These are phyloP conservation scores for Penicillium brevicompactum DNA, from an alignment of 2,329 filamentous ascomycete species.

Conservation along the genomic window DNA sequence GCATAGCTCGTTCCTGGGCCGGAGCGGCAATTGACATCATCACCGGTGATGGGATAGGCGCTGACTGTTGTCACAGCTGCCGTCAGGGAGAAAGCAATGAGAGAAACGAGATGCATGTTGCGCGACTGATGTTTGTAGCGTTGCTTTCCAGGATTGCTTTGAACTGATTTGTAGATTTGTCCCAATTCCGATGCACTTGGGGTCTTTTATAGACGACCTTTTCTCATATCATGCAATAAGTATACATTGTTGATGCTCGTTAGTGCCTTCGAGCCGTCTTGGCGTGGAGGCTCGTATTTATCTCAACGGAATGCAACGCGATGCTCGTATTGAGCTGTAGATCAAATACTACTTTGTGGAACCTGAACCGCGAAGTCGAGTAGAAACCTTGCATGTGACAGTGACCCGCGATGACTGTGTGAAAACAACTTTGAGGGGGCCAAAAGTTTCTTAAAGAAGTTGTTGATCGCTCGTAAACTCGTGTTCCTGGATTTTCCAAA, in stretches of 20 bases:
- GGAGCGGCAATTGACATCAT: constrained; percentile 24
- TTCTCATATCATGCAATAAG: not conserved
- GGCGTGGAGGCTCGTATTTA: not conserved
- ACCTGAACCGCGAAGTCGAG: not conserved
- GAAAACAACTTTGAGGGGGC: not conserved
- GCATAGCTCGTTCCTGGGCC: constrained; percentile 21
- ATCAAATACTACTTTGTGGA: not conserved
- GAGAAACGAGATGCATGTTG: constrained; percentile 6
- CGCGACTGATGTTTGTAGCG: not conserved
- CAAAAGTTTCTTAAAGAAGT: not conserved
- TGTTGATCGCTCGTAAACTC: not conserved
- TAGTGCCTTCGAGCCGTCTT: not conserved
- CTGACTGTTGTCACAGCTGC: constrained; percentile 10
- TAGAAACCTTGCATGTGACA: not conserved
- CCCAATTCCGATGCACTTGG: not conserved
- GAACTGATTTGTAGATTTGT: not conserved
- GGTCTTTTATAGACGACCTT: not conserved
- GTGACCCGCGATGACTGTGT: not conserved
- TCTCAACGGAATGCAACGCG: not conserved
- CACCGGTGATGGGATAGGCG: constrained; percentile 22
- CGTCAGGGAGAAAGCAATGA: constrained; percentile 10
- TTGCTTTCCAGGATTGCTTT: not conserved
- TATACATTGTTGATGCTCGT: not conserved
- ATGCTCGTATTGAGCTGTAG: not conserved
- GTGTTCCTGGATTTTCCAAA: not conserved